Percentiles rank a stretch among this genome's conserved stretches.
phyloP scores from a whole-genome alignment of 371 early-diverging fungal species.

The Rhizomucor miehei region DNA sequence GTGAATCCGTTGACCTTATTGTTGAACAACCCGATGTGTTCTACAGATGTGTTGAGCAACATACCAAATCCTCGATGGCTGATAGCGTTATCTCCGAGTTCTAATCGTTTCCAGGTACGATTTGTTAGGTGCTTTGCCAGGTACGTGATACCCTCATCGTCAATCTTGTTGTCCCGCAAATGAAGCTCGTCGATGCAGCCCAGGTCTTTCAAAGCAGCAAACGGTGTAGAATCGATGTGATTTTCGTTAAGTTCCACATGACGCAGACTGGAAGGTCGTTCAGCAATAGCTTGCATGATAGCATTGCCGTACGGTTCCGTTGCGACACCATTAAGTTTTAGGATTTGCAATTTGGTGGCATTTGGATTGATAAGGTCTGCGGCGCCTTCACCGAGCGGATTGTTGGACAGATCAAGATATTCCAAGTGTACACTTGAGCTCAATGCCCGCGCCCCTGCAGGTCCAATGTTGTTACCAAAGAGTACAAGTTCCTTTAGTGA shows the following conservation, averaged over 20 bases:
- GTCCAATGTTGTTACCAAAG: slow-evolving; percentile 40
- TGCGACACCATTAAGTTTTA: slow-evolving; percentile 46
- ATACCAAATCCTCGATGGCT: slow-evolving; percentile 41
- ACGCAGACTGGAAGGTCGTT: slow-evolving; percentile 25
- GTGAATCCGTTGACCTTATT: slow-evolving; percentile 46
- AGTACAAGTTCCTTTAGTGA: slow-evolving; percentile 36
- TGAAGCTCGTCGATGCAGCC: slow-evolving; percentile 35
- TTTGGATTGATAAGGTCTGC: slow-evolving; percentile 22
- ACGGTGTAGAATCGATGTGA: slow-evolving; percentile 30
- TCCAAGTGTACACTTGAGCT: slow-evolving; percentile 24
- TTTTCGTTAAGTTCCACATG: slow-evolving; percentile 49
- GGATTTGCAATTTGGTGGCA: slow-evolving; percentile 28
- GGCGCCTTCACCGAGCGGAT: slow-evolving; percentile 51
- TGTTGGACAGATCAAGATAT: slow-evolving; percentile 55
- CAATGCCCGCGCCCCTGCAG: slow-evolving; percentile 30
- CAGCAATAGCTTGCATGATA: slow-evolving; percentile 30
- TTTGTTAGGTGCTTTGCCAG: slow-evolving; percentile 26
- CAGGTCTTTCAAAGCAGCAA: slow-evolving; percentile 18
- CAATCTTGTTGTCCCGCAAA: slow-evolving; percentile 51
- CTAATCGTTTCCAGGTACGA: slow-evolving; percentile 21
- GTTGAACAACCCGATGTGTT: slow-evolving; percentile 51
- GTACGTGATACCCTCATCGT: slow-evolving; percentile 43
- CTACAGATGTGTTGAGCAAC: slow-evolving; percentile 30
- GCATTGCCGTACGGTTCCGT: slow-evolving; percentile 42
- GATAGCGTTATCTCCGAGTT: slow-evolving; percentile 51